Conservation (phyloP, 192 early-diverging fungal species). For the Phycomyces blakesleeanus region DNA sequence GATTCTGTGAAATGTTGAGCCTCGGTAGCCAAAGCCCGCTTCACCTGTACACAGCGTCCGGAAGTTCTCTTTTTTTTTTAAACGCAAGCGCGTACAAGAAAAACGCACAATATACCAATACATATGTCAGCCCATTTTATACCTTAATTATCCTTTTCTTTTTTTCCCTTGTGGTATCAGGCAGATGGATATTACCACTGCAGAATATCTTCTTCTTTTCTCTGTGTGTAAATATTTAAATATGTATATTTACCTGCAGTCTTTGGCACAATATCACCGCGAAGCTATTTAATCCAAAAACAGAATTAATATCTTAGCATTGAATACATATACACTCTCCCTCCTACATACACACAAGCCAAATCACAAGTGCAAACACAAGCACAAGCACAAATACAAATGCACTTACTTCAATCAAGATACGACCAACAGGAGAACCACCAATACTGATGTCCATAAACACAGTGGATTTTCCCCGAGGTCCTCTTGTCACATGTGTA, state of each 20-base stretch:
- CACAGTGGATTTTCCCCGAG: slow-evolving; percentile 27
- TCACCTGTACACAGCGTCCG: slow-evolving; percentile 93
- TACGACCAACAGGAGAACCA: slow-evolving; percentile 30
- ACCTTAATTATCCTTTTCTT: background rate
- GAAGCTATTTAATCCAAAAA: slow-evolving; percentile 55
- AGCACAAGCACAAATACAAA: no score
- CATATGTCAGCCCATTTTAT: background rate
- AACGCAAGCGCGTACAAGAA: background rate
- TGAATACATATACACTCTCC: no score
- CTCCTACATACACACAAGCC: no score
- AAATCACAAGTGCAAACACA: no score
- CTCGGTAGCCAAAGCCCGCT: slow-evolving; percentile 80
- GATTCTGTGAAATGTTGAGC: slow-evolving; percentile 78
- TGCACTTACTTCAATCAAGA: slow-evolving; percentile 31
- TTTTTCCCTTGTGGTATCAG: no score
- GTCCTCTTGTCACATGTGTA: background rate
- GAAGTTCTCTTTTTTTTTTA: slow-evolving; percentile 77
- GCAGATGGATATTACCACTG: no score
- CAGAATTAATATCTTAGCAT: no score
- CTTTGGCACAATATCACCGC: slow-evolving; percentile 59
- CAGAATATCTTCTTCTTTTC: no score
- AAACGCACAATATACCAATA: no score
- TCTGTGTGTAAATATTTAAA: background rate
- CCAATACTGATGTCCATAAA: slow-evolving; percentile 43
- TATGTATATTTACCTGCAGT: slow-evolving; percentile 47